Evolutionary conservation across 768 basidiomycete species (phyloP), one percentile per base, ranked within the genome.

Genomic region (Cystofilobasidium bisporidii): DNA sequence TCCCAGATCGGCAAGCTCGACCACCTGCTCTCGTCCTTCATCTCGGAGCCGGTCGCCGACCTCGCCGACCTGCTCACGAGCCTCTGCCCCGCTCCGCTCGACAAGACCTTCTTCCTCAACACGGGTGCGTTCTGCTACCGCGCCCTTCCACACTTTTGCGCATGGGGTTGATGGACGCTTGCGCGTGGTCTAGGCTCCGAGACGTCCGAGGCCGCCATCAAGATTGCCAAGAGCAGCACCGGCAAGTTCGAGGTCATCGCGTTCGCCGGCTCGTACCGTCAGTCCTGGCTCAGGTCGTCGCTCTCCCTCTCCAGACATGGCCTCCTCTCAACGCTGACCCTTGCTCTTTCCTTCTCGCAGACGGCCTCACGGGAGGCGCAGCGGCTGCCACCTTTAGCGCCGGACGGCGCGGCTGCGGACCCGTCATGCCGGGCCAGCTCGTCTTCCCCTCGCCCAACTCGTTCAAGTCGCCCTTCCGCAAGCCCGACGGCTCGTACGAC

Each of bases 171-270:
- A n/a, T n/a, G n/a, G n/a, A n/a, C n/a, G n/a, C n/a, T n/a, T n/a
- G n/a, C n/a, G n/a, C n/a, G n/a, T n/a, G n/a, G n/a, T n/a, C 26
- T 6, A 36, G 74, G 74, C 1, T 50, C 55, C 14, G 74, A 74
- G 60, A 69, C 69, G n/a, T 71, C 67, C 47, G 74, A 74, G 55
- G 63, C 61, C 18, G 74, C 74, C 26, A 41, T 74, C 24, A 72
- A 72, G 65, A 59, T 74, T 43, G 74, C 74, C 15, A 74, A 74
- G 69, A 55, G 71, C 36, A 70, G 69, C 53, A 74, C 72, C 15
- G 74, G 74, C 9, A 71, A 70, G 43, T 68, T 70, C 32, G 74
- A 74, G 59, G 63, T 74, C 15, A 70, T 73, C 18, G 65, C 67
- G 24, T 66, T 73, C 20, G 70, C 72, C 11, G 70, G 69, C n/a